phyloP scores from a whole-genome alignment of 768 basidiomycete genomes.

The Leccinum incarnatum region DNA sequence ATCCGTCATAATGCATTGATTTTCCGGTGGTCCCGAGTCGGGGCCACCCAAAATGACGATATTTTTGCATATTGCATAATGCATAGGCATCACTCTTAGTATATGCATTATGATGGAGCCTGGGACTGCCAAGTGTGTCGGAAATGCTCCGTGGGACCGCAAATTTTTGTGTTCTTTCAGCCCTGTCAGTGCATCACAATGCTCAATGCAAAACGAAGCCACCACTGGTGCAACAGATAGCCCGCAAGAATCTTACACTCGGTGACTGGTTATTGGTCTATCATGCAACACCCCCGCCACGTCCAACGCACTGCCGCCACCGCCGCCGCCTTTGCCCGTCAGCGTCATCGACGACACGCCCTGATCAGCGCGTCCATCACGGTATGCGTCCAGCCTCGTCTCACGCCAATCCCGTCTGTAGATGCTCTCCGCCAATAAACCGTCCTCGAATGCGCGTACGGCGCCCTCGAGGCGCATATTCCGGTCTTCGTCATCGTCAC shows the following conservation, averaged over 20 bases:
- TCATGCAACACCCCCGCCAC: not conserved
- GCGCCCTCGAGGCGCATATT: conserved; percentile 18
- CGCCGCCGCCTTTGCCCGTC: conserved; percentile 2
- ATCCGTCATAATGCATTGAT: too few relatives aligned
- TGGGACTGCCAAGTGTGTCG: not conserved
- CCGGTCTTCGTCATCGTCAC: too few relatives aligned
- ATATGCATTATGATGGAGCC: too few relatives aligned
- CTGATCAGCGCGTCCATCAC: conserved; percentile 6
- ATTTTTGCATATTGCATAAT: too few relatives aligned
- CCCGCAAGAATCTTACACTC: not conserved
- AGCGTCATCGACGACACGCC: not conserved
- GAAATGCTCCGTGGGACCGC: not conserved
- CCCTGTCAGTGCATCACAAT: not conserved
- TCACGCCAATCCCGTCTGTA: conserved; percentile 34
- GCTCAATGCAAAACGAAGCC: not conserved
- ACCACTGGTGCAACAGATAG: not conserved
- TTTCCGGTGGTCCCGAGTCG: too few relatives aligned
- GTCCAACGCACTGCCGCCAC: too few relatives aligned
- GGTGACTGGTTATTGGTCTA: not conserved
- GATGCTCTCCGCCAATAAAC: conserved; percentile 55
- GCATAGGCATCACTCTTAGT: too few relatives aligned
- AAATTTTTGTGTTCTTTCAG: not conserved
- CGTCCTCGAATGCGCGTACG: conserved; percentile 64
- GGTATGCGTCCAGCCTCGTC: too few relatives aligned
- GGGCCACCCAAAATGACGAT: too few relatives aligned